Percentiles rank a stretch among this genome's conserved stretches.
Conservation (phyloP, 495 filamentous ascomycete genomes). For the Astrothelium subdiscretum region DNA sequence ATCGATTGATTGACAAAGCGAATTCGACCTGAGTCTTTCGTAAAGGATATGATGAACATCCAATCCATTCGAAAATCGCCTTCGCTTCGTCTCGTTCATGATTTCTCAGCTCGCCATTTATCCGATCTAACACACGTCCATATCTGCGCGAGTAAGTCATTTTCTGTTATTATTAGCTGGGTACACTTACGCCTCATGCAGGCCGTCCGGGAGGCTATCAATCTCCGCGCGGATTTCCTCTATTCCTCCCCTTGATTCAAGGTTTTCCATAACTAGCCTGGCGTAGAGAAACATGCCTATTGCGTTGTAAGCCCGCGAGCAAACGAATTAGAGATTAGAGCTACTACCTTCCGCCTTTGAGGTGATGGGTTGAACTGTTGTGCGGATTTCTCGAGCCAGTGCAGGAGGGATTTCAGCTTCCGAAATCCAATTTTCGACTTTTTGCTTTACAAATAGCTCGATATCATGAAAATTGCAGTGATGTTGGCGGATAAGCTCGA, state of each 20-base stretch:
- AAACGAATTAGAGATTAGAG: neutral
- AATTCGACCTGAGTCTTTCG: neutral
- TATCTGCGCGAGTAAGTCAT: neutral
- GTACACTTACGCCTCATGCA: slow-evolving; percentile 20
- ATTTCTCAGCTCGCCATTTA: neutral
- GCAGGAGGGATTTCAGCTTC: neutral
- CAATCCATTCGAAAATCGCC: slow-evolving; percentile 3
- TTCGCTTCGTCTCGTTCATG: neutral
- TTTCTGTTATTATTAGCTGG: neutral
- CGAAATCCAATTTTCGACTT: neutral
- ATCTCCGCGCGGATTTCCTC: slow-evolving; percentile 15
- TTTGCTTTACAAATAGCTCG: neutral
- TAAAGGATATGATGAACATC: neutral
- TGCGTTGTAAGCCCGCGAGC: neutral
- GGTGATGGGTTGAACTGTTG: slow-evolving; percentile 9
- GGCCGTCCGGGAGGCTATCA: slow-evolving; percentile 13
- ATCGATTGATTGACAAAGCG: neutral
- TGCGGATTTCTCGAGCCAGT: slow-evolving; percentile 3
- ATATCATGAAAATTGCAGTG: neutral
- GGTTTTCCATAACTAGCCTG: slow-evolving; percentile 12
- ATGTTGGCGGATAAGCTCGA: neutral
- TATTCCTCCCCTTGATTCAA: slow-evolving; percentile 6
- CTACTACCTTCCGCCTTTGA: neutral
- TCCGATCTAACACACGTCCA: neutral
- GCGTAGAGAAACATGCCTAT: slow-evolving; percentile 25